A percentile compares a stretch with the other conserved stretches of the same genome.
phyloP scores from a whole-genome alignment of 2,329 filamentous ascomycete species.

The Fusarium duplospermum region DNA sequence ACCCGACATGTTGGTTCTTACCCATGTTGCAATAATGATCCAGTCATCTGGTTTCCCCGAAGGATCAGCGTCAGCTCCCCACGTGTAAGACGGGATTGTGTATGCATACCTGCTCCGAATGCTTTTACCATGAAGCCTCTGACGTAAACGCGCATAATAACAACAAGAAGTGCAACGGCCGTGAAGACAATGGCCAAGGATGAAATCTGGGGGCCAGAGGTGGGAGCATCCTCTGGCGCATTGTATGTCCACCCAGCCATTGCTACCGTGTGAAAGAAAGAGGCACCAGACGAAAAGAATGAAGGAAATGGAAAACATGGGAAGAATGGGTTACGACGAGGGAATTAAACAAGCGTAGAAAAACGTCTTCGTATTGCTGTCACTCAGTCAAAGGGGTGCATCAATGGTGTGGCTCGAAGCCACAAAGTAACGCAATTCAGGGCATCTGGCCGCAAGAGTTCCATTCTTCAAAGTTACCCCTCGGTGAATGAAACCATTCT shows the following conservation, averaged over 20 bases:
- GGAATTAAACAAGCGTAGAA: not conserved
- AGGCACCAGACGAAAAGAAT: not conserved
- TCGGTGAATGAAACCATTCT: not conserved
- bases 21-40: constrained; percentile 34
- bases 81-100: not conserved
- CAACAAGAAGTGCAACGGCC: constrained; percentile 3
- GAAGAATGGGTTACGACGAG: not conserved
- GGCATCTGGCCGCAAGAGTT: not conserved
- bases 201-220: constrained; percentile 25
- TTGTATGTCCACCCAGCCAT: constrained; percentile 35
- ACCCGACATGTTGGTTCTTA: not conserved
- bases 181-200: constrained; percentile 20
- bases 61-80: not conserved
- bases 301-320: not conserved
- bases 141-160: constrained; percentile 23
- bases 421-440: not conserved
- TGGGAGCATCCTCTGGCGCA: constrained; percentile 12
- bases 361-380: not conserved
- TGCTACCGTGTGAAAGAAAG: not conserved
- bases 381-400: not conserved
- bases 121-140: constrained; percentile 27
- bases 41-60: constrained; percentile 26
- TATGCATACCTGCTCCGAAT: constrained; percentile 22
- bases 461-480: not conserved
- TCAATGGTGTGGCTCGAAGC: not conserved